Conservation (phyloP, 352 stramenopile genomes). For the Thalassiosira mediterranea region DNA sequence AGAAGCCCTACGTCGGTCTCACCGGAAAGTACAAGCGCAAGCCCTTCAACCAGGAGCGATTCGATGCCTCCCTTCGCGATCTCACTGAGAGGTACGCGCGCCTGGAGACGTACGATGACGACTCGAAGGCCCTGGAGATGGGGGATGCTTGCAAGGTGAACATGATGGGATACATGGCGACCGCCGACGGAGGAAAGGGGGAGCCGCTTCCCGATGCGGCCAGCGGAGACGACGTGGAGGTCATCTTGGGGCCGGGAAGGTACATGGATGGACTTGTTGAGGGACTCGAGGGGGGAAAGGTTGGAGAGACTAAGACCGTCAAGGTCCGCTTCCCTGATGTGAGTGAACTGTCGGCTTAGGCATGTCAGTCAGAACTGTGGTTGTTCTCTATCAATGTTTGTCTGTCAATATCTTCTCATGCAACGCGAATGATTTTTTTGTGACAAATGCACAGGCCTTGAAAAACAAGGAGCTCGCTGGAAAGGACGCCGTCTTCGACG, state of each 20-base stretch:
- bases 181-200: slow-evolving; percentile 63
- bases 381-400: slow-evolving; percentile 1
- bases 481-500: slow-evolving; percentile 86
- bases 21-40: slow-evolving; percentile 71
- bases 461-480: slow-evolving; percentile 81
- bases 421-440: not conserved
- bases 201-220: slow-evolving; percentile 78
- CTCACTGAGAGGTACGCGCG: slow-evolving; percentile 74
- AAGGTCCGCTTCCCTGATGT: slow-evolving; percentile 79
- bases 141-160: slow-evolving; percentile 81
- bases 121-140: slow-evolving; percentile 54
- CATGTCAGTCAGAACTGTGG: not conserved
- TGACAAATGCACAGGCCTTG: slow-evolving; percentile 54
- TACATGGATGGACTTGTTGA: slow-evolving; percentile 84
- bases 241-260: slow-evolving; percentile 72
- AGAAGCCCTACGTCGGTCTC: slow-evolving; percentile 76
- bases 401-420: too few relatives aligned
- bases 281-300: slow-evolving; percentile 75
- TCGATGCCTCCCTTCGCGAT: slow-evolving; percentile 76
- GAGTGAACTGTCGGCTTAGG: slow-evolving; percentile 23
- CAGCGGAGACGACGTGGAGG: slow-evolving; percentile 79
- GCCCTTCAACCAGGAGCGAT: slow-evolving; percentile 78
- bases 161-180: slow-evolving; percentile 82
- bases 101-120: slow-evolving; percentile 62
- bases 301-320: slow-evolving; percentile 70